phyloP scores from a whole-genome alignment of 2,329 filamentous ascomycete genomes.

The Byssothecium circinans region DNA sequence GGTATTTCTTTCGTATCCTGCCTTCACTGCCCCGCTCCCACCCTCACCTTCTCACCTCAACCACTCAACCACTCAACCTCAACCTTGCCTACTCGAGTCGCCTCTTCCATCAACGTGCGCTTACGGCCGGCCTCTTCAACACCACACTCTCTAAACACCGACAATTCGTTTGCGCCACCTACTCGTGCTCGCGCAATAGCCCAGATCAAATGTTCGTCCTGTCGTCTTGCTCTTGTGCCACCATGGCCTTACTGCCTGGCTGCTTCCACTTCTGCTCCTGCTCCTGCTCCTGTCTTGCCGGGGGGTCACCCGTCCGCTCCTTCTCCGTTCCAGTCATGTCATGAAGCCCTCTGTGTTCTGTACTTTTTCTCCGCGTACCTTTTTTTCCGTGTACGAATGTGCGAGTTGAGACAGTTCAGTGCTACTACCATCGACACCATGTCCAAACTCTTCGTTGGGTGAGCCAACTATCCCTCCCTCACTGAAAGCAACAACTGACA shows the following conservation, averaged over 20 bases:
- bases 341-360: constrained; percentile 33
- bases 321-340: constrained; percentile 21
- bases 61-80: not conserved
- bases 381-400: constrained; percentile 25
- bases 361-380: constrained; percentile 18
- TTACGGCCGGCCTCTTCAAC: not conserved
- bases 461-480: constrained; percentile 42
- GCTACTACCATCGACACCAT: constrained; percentile 55
- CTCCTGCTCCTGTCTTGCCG: constrained; percentile 9
- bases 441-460: constrained; percentile 97
- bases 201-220: constrained; percentile 45
- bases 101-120: not conserved
- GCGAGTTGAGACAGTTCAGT: constrained; percentile 46
- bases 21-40: constrained; percentile 20
- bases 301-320: constrained; percentile 16
- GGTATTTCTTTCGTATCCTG: constrained; percentile 15
- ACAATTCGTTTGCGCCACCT: constrained; percentile 27
- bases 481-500: too few relatives aligned
- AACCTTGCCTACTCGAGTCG: not conserved
- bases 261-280: too few relatives aligned
- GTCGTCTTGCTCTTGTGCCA: constrained; percentile 40
- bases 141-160: constrained; percentile 11
- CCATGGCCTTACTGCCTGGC: constrained; percentile 30
- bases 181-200: constrained; percentile 27
- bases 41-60: not conserved